Evolutionary conservation across 140 eudicot genomes (phyloP), one percentile per base, ranked within the genome.

Genomic region (Senecio squalidus): DNA sequence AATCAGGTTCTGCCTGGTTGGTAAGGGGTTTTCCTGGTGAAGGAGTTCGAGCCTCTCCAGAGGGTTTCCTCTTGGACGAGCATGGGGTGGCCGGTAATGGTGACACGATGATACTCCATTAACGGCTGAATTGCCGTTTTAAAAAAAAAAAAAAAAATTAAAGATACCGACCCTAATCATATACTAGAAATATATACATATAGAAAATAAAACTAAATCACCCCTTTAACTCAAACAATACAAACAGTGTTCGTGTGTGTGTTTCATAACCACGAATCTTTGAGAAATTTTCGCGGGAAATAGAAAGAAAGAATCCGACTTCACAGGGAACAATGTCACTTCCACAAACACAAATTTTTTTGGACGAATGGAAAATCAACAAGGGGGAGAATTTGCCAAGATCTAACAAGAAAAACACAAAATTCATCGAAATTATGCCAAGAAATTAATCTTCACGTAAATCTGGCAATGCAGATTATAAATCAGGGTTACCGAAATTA

Each of bases 321-420:
- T 59, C 67, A 71, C 72, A 57, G 75, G 77, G 83, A 75, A 67
- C 75, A 61, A 70, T 79, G 81, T 61, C 73, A 60, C 74, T 46
- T 60, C 74, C 79, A 62, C 64, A 71, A 68, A 48, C 69, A 36
- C 72, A 56, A 43, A 43, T 7, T 13, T 16, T 57, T 22, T 45
- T 23, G 31, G 34, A 68, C 33, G 36, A 33, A 48, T 27, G 51
- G 15, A 21, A 36, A 69, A 18, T 18, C n/a, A n/a, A n/a, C n/a
- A n/a, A n/a, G n/a, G n/a, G n/a, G n/a, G n/a, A n/a, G n/a, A n/a
- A n/a, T n/a, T n/a, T n/a, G n/a, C n/a, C n/a, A n/a, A n/a, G n/a
- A 45, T 15, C 72, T 1, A 41, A 49, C 29, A 54, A 38, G 21
- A 29, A 44, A 20, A 52, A 40, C 55, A 29, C 2, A 72, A 33